Percentiles rank a stretch among this genome's conserved stretches.
phyloP scores from a whole-genome alignment of 2,329 filamentous ascomycete genomes.

The Aspergillus viridinutans region DNA sequence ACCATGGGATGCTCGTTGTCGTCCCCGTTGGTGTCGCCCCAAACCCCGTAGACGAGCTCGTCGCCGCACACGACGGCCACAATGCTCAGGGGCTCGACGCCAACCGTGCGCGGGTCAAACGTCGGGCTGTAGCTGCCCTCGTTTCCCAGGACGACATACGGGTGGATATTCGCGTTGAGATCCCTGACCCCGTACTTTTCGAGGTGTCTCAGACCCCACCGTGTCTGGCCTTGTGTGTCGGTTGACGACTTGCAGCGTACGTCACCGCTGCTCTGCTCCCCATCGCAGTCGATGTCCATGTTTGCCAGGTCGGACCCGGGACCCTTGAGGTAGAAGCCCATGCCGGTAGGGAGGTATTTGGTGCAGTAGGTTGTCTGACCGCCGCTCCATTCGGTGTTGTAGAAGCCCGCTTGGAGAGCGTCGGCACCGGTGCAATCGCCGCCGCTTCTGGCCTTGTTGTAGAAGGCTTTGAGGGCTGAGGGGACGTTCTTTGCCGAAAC shows the following conservation, averaged over 20 bases:
- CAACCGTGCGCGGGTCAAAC: slow-evolving; percentile 1
- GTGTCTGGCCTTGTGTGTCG: slow-evolving; percentile 8
- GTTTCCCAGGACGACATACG: slow-evolving; percentile 25
- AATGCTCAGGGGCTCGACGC: slow-evolving; percentile 4
- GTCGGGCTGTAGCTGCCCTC: slow-evolving; percentile 2
- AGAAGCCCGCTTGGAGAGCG: slow-evolving; percentile 7
- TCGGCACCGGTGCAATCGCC: slow-evolving; percentile 6
- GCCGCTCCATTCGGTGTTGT: slow-evolving; percentile 8
- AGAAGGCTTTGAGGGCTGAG: slow-evolving; percentile 11
- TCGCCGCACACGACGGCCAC: slow-evolving; percentile 7
- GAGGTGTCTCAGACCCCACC: slow-evolving; percentile 6
- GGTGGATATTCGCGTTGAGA: slow-evolving; percentile 20
- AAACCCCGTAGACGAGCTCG: slow-evolving; percentile 7
- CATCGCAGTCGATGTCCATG: slow-evolving; percentile 18
- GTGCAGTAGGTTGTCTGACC: slow-evolving; percentile 11
- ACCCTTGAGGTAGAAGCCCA: slow-evolving; percentile 9
- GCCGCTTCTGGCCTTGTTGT: slow-evolving; percentile 8
- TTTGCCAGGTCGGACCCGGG: slow-evolving; percentile 4
- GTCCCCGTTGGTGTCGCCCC: slow-evolving; percentile 7
- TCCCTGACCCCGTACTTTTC: slow-evolving; percentile 14
- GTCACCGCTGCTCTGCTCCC: neutral
- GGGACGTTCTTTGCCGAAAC: slow-evolving; percentile 7
- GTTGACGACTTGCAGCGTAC: slow-evolving; percentile 7
- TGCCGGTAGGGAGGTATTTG: slow-evolving; percentile 1
- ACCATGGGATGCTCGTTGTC: slow-evolving; percentile 2